Evolutionary conservation across 305 asterid genomes (phyloP).

Genomic region (Fraxinus platypoda): DNA sequence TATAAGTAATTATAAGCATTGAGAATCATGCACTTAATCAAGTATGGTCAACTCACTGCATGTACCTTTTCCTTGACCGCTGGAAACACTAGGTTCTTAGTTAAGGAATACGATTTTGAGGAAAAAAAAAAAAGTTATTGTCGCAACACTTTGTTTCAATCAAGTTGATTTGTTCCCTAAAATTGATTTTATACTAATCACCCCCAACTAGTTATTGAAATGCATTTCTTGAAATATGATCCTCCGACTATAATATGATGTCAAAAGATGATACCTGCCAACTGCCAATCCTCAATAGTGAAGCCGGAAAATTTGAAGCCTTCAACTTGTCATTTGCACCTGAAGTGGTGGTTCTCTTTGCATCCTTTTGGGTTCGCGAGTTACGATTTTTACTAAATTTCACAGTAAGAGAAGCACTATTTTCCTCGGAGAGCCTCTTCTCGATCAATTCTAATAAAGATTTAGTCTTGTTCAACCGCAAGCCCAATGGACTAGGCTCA

Average conservation of each 20-base stretch:
- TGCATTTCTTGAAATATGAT: not conserved
- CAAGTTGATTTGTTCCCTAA: constrained; percentile 5
- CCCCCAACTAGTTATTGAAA: not conserved
- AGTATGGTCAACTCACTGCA: not conserved
- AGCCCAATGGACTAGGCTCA: constrained; percentile 88
- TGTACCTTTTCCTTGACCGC: not conserved
- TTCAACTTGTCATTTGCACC: constrained; percentile 65
- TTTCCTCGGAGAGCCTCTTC: constrained; percentile 56
- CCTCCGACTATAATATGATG: constrained; percentile 2
- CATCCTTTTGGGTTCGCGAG: constrained; percentile 40
- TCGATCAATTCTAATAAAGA: constrained; percentile 75
- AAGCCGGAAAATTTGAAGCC: constrained; percentile 84
- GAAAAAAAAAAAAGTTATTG: not conserved
- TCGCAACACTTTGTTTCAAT: not conserved
- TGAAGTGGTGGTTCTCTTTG: constrained; percentile 36
- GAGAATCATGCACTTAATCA: not conserved
- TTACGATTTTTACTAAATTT: constrained; percentile 26
- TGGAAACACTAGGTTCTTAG: not conserved
- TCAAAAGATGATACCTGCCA: constrained; percentile 72
- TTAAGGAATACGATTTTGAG: not conserved
- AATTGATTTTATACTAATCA: not conserved
- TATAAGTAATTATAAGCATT: no score
- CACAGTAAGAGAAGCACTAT: constrained; percentile 23
- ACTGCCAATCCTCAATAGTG: constrained; percentile 64
- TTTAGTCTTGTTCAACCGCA: constrained; percentile 67